These are phyloP conservation scores for Tuber melanosporum DNA, from an alignment of 495 filamentous ascomycete genomes.

Conservation along the genomic window DNA sequence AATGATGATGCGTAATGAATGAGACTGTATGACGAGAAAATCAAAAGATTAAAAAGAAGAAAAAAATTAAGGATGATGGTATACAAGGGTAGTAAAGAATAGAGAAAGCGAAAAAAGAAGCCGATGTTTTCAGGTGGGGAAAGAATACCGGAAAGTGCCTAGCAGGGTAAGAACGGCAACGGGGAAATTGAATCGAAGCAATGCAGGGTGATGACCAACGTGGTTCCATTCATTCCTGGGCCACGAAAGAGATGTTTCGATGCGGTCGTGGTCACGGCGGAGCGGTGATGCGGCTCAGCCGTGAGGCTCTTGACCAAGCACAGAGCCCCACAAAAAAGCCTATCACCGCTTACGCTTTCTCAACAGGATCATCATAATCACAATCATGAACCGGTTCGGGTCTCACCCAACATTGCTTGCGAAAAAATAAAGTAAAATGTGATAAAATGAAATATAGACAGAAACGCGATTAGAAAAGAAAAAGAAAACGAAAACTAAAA, in stretches of 20 bases:
- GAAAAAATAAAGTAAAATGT: constrained; percentile 22
- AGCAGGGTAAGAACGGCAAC: not conserved
- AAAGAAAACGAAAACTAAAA: not conserved
- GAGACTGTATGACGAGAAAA: not conserved
- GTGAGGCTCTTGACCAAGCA: constrained; percentile 37
- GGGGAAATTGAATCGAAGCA: constrained; percentile 4
- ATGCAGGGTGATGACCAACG: constrained; percentile 38
- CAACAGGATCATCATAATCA: constrained; percentile 32
- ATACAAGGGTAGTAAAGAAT: not conserved
- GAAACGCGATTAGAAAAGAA: constrained; percentile 5
- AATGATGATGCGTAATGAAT: not conserved
- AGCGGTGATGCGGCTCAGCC: constrained; percentile 35
- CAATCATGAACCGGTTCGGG: constrained; percentile 26
- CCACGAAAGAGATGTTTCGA: constrained; percentile 27
- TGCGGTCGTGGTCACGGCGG: constrained; percentile 20
- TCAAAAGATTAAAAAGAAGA: not conserved
- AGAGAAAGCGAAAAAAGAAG: not conserved
- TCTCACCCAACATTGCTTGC: constrained; percentile 10
- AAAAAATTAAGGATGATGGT: not conserved
- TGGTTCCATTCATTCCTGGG: constrained; percentile 36
- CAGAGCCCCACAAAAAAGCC: constrained; percentile 35
- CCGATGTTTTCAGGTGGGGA: not conserved
- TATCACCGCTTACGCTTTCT: constrained; percentile 22
- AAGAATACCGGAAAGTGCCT: not conserved
- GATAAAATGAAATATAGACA: constrained; percentile 15